These are phyloP conservation scores for Harringtonia aguacate DNA, from an alignment of 2,329 filamentous ascomycete species.

Conservation along the genomic window DNA sequence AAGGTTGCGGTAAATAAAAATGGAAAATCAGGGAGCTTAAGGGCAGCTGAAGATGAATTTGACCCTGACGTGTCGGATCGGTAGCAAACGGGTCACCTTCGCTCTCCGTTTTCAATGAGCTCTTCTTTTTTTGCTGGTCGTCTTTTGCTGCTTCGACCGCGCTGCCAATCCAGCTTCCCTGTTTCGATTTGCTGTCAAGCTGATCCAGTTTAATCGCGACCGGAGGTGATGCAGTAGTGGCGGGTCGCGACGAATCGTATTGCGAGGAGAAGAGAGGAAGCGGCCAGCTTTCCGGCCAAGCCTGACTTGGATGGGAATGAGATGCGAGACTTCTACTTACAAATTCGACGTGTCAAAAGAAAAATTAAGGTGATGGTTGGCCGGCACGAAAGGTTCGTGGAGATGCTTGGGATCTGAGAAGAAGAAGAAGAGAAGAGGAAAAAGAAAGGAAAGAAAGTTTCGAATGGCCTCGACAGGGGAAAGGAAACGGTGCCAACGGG, in stretches of 20 bases:
- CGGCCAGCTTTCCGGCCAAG: neutral
- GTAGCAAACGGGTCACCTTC: no score
- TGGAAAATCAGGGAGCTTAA: no score
- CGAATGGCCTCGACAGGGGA: neutral
- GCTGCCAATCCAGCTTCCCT: no score
- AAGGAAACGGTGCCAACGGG: constrained; percentile 3
- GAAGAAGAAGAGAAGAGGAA: constrained; percentile 1
- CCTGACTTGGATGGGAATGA: neutral
- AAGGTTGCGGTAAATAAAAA: no score
- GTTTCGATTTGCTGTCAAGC: no score
- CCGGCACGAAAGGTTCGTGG: neutral
- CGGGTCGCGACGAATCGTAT: neutral
- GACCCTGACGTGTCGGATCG: no score
- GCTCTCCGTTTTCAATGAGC: no score
- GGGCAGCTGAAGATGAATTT: no score
- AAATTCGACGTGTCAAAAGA: neutral
- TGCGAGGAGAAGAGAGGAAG: neutral
- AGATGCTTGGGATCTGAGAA: neutral
- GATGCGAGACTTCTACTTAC: neutral
- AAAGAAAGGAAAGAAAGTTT: constrained; percentile 1
- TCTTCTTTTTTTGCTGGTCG: no score
- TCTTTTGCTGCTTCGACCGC: no score
- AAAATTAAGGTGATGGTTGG: neutral
- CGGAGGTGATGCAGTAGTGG: neutral
- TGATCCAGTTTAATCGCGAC: no score